phyloP scores from a whole-genome alignment of 768 basidiomycete species.

The Pilatotrama ljubarskyi region DNA sequence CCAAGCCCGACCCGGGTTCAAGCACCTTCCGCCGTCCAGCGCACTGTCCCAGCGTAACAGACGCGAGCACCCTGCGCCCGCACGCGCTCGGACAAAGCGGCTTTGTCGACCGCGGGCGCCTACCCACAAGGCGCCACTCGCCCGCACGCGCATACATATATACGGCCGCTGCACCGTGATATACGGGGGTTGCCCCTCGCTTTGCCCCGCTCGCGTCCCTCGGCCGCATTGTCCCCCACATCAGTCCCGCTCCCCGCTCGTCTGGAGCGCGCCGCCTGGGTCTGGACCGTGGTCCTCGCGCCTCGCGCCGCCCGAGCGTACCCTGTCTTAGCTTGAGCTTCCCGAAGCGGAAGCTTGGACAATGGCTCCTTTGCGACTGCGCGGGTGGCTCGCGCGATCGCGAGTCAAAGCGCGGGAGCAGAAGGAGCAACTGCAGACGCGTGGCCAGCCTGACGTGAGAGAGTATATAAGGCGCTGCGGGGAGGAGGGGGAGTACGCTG shows the following conservation, averaged over 20 bases:
- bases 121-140: background rate
- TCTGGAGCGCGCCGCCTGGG: background rate
- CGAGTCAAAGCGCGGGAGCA: background rate
- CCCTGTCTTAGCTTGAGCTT: too few species aligned
- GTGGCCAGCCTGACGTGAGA: too few species aligned
- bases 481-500: constrained; percentile 1
- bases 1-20: too few species aligned
- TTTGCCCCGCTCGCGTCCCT: background rate
- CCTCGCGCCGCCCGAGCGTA: too few species aligned
- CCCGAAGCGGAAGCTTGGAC: too few species aligned
- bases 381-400: constrained; percentile 3
- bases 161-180: background rate
- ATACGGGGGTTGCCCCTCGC: background rate
- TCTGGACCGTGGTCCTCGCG: background rate
- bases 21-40: too few species aligned
- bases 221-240: constrained; percentile 4
- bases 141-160: constrained; percentile 12
- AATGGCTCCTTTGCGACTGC: constrained; percentile 13
- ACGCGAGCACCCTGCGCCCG: background rate
- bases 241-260: background rate
- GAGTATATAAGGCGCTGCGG: constrained; percentile 2
- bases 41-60: too few species aligned
- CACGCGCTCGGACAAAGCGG: constrained; percentile 7
- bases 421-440: too few species aligned
- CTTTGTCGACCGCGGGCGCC: constrained; percentile 6